Conservation (phyloP, 192 early-diverging fungal genomes). For the Gaertneriomyces sp. region DNA sequence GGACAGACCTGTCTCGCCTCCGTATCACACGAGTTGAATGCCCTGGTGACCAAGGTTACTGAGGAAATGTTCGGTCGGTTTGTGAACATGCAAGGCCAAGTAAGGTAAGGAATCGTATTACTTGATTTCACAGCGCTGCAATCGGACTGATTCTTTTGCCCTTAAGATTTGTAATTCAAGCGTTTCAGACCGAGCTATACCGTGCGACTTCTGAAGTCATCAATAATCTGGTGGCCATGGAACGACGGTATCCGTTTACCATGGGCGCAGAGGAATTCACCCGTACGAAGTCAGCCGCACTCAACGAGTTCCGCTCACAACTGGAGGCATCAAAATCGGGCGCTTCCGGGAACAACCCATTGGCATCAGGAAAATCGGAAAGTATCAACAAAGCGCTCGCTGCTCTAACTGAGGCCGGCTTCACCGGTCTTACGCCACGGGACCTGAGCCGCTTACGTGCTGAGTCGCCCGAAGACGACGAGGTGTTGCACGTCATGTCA, state of each 20-base stretch:
- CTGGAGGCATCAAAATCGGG: constrained; percentile 25
- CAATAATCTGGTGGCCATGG: constrained; percentile 37
- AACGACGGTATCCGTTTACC: constrained; percentile 42
- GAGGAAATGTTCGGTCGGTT: constrained; percentile 49
- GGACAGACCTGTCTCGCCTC: constrained; percentile 31
- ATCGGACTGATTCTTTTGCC: background rate
- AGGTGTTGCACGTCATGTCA: constrained; percentile 42
- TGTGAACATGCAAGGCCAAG: constrained; percentile 40
- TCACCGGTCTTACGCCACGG: constrained; percentile 33
- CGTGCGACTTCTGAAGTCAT: constrained; percentile 37
- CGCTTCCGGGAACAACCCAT: background rate
- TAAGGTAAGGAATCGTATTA: constrained; percentile 30
- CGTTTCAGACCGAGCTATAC: constrained; percentile 44
- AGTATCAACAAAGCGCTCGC: constrained; percentile 37
- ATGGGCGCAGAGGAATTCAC: constrained; percentile 41
- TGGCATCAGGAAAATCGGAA: background rate
- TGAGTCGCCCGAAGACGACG: constrained; percentile 29
- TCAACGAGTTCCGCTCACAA: constrained; percentile 35
- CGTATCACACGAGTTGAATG: constrained; percentile 35
- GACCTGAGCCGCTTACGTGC: constrained; percentile 30
- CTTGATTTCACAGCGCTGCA: background rate
- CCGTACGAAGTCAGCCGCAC: constrained; percentile 27
- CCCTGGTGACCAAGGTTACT: constrained; percentile 34
- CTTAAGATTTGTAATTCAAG: constrained; percentile 41
- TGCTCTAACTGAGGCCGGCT: constrained; percentile 41